Evolutionary conservation across 73 alveolate genomes (phyloP).

Genomic region (Paramecium sonneborni): DNA sequence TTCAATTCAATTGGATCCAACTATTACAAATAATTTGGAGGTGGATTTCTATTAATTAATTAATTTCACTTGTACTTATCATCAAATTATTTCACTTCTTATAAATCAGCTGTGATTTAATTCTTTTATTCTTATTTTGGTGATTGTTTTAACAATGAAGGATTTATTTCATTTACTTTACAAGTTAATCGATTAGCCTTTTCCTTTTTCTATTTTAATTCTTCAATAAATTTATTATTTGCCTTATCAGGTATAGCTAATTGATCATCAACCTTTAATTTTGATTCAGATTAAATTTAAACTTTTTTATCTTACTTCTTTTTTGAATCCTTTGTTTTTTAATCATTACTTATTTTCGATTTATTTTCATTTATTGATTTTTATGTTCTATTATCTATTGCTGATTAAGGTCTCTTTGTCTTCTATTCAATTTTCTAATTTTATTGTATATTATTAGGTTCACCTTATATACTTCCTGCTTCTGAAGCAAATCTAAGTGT

Average conservation of each 20-base stretch:
- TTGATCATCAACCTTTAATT: slow-evolving; percentile 12
- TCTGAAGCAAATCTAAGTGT: slow-evolving; percentile 65
- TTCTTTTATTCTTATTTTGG: background rate
- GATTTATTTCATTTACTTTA: slow-evolving; percentile 58
- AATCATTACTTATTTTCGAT: background rate
- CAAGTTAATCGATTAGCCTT: slow-evolving; percentile 48
- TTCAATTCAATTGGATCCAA: slow-evolving; percentile 59
- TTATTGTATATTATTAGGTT: background rate
- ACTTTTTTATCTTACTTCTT: slow-evolving; percentile 3
- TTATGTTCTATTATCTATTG: background rate
- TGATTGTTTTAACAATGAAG: background rate
- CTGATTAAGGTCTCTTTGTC: slow-evolving; percentile 51
- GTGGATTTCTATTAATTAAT: slow-evolving; percentile 49
- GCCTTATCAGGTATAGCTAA: slow-evolving; percentile 50
- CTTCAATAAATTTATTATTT: slow-evolving; percentile 13
- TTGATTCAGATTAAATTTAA: slow-evolving; percentile 36
- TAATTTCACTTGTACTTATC: slow-evolving; percentile 16
- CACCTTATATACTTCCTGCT: slow-evolving; percentile 47
- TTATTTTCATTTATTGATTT: background rate
- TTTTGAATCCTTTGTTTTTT: background rate
- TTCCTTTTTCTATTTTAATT: slow-evolving; percentile 31
- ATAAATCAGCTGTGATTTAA: slow-evolving; percentile 18
- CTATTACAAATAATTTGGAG: slow-evolving; percentile 53
- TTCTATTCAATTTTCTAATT: background rate
- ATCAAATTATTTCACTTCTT: slow-evolving; percentile 23